phyloP scores from a whole-genome alignment of 192 early-diverging fungal species.

The Borealophlyctis nickersoniae region DNA sequence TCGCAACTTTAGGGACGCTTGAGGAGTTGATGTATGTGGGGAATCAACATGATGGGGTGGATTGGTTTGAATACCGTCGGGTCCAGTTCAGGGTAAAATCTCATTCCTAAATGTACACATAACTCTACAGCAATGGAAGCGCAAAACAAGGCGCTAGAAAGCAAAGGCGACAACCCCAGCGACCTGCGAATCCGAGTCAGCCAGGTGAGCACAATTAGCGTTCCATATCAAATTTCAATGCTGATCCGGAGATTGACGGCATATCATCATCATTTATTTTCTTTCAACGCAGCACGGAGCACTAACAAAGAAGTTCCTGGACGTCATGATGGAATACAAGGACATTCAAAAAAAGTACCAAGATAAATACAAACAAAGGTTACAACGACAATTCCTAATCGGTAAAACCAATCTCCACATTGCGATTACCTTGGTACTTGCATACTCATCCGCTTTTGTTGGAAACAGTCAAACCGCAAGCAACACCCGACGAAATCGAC shows the following conservation, averaged over 20 bases:
- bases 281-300: constrained; percentile 35
- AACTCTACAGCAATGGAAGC: constrained; percentile 42
- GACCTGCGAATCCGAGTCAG: constrained; percentile 45
- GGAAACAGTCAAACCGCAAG: constrained; percentile 72
- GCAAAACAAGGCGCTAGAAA: constrained; percentile 44
- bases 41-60: too few species aligned
- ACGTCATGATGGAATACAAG: constrained; percentile 72
- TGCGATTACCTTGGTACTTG: too few species aligned
- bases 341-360: constrained; percentile 74
- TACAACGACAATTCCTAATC: constrained; percentile 82
- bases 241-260: background rate
- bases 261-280: background rate
- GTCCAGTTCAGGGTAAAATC: background rate
- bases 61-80: too few species aligned
- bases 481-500: constrained; percentile 72
- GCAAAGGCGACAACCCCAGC: constrained; percentile 26
- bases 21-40: too few species aligned
- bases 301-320: constrained; percentile 51
- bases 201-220: constrained; percentile 27
- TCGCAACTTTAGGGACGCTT: too few species aligned
- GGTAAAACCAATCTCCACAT: constrained; percentile 55
- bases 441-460: too few species aligned
- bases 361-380: constrained; percentile 75
- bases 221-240: constrained; percentile 7
- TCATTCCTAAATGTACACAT: background rate